phyloP scores from a whole-genome alignment of 768 basidiomycete genomes.

The Termitomyces sp. region DNA sequence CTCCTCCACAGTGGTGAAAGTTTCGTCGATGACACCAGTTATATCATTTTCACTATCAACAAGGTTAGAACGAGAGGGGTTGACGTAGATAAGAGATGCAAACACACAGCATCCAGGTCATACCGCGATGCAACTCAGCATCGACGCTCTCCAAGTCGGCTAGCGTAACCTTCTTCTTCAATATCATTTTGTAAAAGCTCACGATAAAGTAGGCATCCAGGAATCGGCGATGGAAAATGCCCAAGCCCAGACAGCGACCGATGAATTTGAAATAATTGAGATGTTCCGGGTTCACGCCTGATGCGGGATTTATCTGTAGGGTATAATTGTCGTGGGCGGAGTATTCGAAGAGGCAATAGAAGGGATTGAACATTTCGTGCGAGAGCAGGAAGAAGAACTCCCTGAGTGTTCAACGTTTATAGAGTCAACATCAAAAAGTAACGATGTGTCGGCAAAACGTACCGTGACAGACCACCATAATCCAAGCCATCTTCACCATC shows the following conservation, averaged over 20 bases:
- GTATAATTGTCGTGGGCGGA: slow-evolving; percentile 99
- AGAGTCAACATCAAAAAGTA: slow-evolving; percentile 1
- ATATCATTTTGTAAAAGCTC: slow-evolving; percentile 99
- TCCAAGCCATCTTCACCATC: slow-evolving; percentile 98
- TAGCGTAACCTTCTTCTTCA: slow-evolving; percentile 95
- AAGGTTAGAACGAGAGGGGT: background rate
- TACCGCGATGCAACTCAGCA: slow-evolving; percentile 86
- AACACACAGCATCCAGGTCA: slow-evolving; percentile 97
- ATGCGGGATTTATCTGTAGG: slow-evolving; percentile 97
- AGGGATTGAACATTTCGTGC: slow-evolving; percentile 99
- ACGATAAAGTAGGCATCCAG: slow-evolving; percentile 99
- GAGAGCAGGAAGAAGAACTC: slow-evolving; percentile 99
- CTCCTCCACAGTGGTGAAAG: slow-evolving; percentile 95
- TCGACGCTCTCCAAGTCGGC: slow-evolving; percentile 96
- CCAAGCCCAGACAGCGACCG: slow-evolving; percentile 89
- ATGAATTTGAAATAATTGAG: slow-evolving; percentile 99
- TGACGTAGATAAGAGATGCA: slow-evolving; percentile 9
- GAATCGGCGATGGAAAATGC: slow-evolving; percentile 99
- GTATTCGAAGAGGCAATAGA: slow-evolving; percentile 99
- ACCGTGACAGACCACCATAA: slow-evolving; percentile 97
- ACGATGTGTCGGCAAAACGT: slow-evolving; percentile 16
- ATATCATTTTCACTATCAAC: slow-evolving; percentile 89
- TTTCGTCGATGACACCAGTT: slow-evolving; percentile 96
- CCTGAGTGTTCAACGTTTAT: slow-evolving; percentile 37
- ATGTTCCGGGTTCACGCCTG: slow-evolving; percentile 97